Evolutionary conservation across 805 yeast genomes (phyloP).

Genomic region (Cyberlindnera mississippiensis): DNA sequence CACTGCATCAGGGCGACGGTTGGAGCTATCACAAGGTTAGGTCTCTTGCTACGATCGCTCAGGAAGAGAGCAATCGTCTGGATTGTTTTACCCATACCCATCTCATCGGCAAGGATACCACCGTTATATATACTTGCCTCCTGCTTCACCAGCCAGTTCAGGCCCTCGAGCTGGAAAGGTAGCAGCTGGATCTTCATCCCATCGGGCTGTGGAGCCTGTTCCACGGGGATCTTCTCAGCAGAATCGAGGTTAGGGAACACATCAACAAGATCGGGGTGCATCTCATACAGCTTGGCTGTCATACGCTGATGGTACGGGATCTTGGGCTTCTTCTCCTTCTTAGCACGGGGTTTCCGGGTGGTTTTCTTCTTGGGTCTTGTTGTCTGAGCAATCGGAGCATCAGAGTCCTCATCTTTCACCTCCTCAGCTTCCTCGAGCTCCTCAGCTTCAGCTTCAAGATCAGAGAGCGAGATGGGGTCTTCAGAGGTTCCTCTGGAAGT

Average conservation of each 20-base stretch:
- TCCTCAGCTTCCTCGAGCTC: conserved; percentile 15
- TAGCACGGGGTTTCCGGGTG: conserved; percentile 18
- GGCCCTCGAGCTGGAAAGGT: conserved; percentile 93
- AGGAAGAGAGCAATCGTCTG: conserved; percentile 89
- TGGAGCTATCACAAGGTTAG: conserved; percentile 91
- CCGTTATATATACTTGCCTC: conserved; percentile 79
- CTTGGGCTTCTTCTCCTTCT: conserved; percentile 41
- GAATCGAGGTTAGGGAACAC: conserved; percentile 64
- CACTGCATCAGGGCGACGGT: conserved; percentile 99
- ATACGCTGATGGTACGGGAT: conserved; percentile 65
- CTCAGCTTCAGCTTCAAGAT: conserved; percentile 13
- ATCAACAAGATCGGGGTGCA: conserved; percentile 74
- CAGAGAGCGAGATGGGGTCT: conserved; percentile 20
- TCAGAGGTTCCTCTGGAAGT: conserved; percentile 11
- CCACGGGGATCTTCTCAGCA: conserved; percentile 43
- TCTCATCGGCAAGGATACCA: conserved; percentile 95
- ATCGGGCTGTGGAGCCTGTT: conserved; percentile 67
- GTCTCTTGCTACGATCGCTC: conserved; percentile 60
- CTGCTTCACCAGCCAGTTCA: conserved; percentile 82
- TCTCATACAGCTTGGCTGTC: conserved; percentile 61
- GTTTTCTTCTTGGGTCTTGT: conserved; percentile 18
- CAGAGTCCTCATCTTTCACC: conserved; percentile 23
- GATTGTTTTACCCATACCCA: conserved; percentile 99
- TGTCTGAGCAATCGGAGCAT: conserved; percentile 27
- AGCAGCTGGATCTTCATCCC: conserved; percentile 70